phyloP scores from a whole-genome alignment of 179 eudicot species.

The Dionaea muscipula region DNA sequence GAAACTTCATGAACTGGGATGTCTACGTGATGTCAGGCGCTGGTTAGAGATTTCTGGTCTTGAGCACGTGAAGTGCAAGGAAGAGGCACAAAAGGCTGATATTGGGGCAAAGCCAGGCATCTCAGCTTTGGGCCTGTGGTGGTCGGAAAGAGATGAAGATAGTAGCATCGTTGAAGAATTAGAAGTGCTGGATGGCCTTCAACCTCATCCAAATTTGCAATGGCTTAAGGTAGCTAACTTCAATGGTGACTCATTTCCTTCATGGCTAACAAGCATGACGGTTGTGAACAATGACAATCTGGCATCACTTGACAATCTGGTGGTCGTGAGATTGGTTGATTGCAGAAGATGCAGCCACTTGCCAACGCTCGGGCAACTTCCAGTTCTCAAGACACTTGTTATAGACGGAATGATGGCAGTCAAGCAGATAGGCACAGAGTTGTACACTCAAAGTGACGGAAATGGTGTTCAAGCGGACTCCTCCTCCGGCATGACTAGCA shows the following conservation, averaged over 20 bases:
- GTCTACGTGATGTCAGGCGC: constrained; percentile 15
- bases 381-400: background rate
- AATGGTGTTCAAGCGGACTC: background rate
- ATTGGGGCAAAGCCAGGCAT: constrained; percentile 11
- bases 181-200: constrained; percentile 22
- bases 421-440: constrained; percentile 1
- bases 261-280: constrained; percentile 7
- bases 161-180: background rate
- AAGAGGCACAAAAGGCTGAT: constrained; percentile 17
- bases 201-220: constrained; percentile 19
- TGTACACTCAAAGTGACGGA: background rate
- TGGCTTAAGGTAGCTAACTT: constrained; percentile 4
- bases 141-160: constrained; percentile 10
- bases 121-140: constrained; percentile 1
- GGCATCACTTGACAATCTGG: background rate
- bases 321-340: background rate
- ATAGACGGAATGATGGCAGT: background rate
- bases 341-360: background rate
- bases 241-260: constrained; percentile 4
- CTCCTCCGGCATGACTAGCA: background rate
- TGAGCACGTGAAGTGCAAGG: constrained; percentile 14
- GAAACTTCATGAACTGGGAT: constrained; percentile 14
- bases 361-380: constrained; percentile 6
- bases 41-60: constrained; percentile 16
- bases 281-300: constrained; percentile 1